These are phyloP conservation scores for Coemansia sp. DNA, from an alignment of 192 early-diverging fungal species.

Conservation along the genomic window DNA sequence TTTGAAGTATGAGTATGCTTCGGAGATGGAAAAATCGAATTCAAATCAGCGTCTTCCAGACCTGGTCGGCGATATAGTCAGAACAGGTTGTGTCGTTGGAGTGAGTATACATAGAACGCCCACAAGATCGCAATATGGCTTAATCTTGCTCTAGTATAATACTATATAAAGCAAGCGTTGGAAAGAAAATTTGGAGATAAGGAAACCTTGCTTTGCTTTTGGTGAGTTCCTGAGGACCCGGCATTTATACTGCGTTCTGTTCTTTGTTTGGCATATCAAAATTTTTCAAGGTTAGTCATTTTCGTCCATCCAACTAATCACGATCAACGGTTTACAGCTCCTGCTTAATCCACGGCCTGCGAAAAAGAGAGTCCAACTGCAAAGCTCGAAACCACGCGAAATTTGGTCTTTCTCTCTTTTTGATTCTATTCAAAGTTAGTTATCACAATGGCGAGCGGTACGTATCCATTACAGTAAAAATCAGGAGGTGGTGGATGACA, in stretches of 20 bases:
- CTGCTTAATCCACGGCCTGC: neutral
- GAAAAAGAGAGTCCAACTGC: neutral
- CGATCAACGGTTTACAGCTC: neutral
- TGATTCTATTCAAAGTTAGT: neutral
- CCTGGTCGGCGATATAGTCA: slow-evolving; percentile 55
- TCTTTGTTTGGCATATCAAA: neutral
- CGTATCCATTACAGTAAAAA: slow-evolving; percentile 36
- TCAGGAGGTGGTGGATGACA: neutral
- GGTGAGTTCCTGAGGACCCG: neutral
- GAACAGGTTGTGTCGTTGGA: slow-evolving; percentile 48
- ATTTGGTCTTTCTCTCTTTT: slow-evolving; percentile 4
- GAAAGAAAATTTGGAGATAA: neutral
- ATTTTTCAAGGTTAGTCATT: neutral
- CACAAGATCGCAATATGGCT: neutral
- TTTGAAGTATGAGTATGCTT: too few species aligned
- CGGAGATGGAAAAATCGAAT: neutral
- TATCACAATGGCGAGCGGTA: slow-evolving; percentile 44
- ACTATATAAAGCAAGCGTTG: neutral
- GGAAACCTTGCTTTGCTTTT: neutral
- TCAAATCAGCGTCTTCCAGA: slow-evolving; percentile 54
- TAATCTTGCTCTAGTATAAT: slow-evolving; percentile 1
- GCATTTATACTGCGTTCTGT: neutral
- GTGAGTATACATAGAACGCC: slow-evolving; percentile 35
- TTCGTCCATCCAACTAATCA: neutral
- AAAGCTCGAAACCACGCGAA: neutral